Evolutionary conservation across 192 early-diverging fungal genomes (phyloP).

Genomic region (Umbelopsis ramanniana): DNA sequence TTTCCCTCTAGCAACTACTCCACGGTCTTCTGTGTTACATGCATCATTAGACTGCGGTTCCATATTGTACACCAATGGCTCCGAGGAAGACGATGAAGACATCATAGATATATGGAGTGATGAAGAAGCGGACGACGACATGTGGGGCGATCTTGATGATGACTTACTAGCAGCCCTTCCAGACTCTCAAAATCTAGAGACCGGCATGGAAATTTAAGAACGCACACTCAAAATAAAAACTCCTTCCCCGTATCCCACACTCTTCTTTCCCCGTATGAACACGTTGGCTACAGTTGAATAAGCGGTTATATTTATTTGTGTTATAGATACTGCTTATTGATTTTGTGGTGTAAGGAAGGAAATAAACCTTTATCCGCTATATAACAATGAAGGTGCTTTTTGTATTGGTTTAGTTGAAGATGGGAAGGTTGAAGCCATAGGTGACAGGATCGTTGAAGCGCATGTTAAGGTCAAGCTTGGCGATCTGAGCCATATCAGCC

Average conservation of each 20-base stretch:
- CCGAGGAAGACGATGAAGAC: slow-evolving; percentile 6
- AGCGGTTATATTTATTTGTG: background rate
- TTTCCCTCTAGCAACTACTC: background rate
- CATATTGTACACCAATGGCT: background rate
- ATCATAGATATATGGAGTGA: slow-evolving; percentile 2
- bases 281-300: background rate
- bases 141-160: slow-evolving; percentile 20
- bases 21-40: background rate
- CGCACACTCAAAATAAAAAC: background rate
- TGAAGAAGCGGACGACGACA: slow-evolving; percentile 2
- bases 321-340: background rate
- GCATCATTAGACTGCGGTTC: background rate
- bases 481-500: slow-evolving; percentile 53
- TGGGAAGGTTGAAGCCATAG: slow-evolving; percentile 29
- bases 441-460: slow-evolving; percentile 30
- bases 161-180: slow-evolving; percentile 11
- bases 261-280: background rate
- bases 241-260: background rate
- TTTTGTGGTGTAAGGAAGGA: background rate
- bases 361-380: slow-evolving; percentile 1
- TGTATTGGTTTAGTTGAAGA: slow-evolving; percentile 24
- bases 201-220: background rate
- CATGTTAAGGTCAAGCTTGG: slow-evolving; percentile 23
- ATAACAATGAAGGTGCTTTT: background rate
- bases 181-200: background rate